Conservation (phyloP, 2,329 filamentous ascomycete genomes). For the Corynespora cassiicola region DNA sequence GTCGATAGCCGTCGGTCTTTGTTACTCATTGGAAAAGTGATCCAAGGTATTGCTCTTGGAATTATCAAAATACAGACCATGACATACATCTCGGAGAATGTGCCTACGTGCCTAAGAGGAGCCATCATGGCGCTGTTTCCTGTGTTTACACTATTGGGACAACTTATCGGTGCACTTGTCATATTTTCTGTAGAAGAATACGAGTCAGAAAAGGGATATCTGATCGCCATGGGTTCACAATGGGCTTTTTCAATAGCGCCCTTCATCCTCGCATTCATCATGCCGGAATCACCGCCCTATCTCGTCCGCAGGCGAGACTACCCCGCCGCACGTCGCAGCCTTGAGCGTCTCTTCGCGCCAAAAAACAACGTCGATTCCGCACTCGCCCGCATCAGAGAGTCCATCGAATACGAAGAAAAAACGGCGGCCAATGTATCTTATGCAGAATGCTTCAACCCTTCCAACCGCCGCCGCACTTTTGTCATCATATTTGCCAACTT, state of each 20-base stretch:
- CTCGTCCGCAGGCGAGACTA: constrained; percentile 48
- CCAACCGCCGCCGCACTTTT: constrained; percentile 12
- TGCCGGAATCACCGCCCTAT: constrained; percentile 58
- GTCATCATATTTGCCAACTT: constrained; percentile 49
- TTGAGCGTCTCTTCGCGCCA: constrained; percentile 54
- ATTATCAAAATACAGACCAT: constrained; percentile 49
- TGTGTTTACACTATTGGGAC: constrained; percentile 53
- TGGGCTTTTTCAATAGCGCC: constrained; percentile 48
- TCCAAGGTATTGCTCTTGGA: constrained; percentile 51
- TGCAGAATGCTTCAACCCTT: constrained; percentile 22
- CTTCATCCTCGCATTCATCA: constrained; percentile 45
- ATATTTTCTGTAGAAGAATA: constrained; percentile 39
- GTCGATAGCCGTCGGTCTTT: constrained; percentile 40
- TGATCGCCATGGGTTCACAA: constrained; percentile 46
- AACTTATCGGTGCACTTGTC: constrained; percentile 52
- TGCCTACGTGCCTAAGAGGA: constrained; percentile 49
- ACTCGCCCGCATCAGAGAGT: constrained; percentile 40
- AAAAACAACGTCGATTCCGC: constrained; percentile 32
- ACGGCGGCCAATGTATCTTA: constrained; percentile 40
- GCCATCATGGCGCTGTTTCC: constrained; percentile 53
- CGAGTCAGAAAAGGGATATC: constrained; percentile 35
- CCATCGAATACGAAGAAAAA: constrained; percentile 57
- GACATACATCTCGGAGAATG: constrained; percentile 55
- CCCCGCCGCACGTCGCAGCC: constrained; percentile 48
- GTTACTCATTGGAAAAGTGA: constrained; percentile 50